These are phyloP conservation scores for Kwoniella dejecticola DNA, from an alignment of 768 basidiomycete species.

Conservation along the genomic window DNA sequence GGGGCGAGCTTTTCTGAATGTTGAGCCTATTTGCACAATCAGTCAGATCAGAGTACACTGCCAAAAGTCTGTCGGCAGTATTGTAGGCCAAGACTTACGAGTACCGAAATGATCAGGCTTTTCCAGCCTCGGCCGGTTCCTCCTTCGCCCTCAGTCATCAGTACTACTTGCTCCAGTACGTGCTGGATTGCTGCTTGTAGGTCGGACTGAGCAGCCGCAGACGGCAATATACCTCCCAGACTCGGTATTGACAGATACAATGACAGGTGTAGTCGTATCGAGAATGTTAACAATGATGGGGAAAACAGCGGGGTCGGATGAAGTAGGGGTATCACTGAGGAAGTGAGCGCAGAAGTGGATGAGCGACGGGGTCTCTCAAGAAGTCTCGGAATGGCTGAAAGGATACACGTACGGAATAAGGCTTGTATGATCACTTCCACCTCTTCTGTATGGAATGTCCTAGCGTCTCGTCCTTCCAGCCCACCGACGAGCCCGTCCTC, in stretches of 20 bases:
- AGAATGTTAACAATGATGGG: constrained; percentile 36
- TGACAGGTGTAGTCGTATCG: constrained; percentile 48
- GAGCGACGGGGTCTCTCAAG: neutral
- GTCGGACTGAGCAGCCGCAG: constrained; percentile 4
- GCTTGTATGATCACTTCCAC: constrained; percentile 28
- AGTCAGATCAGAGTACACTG: constrained; percentile 1
- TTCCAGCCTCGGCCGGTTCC: constrained; percentile 48
- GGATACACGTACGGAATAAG: constrained; percentile 33
- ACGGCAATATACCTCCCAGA: constrained; percentile 15
- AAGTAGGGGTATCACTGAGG: constrained; percentile 31
- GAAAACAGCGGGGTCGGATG: constrained; percentile 39
- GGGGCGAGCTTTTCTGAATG: constrained; percentile 9
- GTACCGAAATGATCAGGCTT: constrained; percentile 35
- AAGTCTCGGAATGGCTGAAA: neutral
- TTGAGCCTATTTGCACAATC: neutral
- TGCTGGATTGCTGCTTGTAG: constrained; percentile 23
- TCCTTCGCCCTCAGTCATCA: constrained; percentile 34
- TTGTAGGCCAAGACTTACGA: constrained; percentile 24
- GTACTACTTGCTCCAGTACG: constrained; percentile 35
- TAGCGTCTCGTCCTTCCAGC: constrained; percentile 42
- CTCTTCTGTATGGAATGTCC: constrained; percentile 20
- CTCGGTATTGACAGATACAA: constrained; percentile 28
- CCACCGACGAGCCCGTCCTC: constrained; percentile 51
- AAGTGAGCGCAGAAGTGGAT: neutral
- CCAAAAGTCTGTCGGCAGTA: neutral